Evolutionary conservation across 306 rosid species (phyloP), one percentile per base, ranked within the genome.

Genomic region (Comarum palustre): DNA sequence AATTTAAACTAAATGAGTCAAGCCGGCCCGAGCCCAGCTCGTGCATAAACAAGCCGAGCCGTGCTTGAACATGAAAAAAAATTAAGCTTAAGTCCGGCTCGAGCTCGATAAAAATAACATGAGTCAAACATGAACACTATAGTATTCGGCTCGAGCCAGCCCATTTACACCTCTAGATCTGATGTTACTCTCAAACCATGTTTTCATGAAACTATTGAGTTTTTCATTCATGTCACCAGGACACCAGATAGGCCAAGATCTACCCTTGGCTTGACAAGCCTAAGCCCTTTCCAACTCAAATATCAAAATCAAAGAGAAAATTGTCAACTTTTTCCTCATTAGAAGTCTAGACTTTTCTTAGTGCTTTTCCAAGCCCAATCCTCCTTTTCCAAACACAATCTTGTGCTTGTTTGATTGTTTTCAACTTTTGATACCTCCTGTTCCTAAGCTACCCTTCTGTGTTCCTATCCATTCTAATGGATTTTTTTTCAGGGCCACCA

Each of bases 401-500:
- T 65, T 72, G 29, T 39, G 42, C 59, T 63, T 74, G 58, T 71
- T 43, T 10, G 17, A 8, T 66, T 82, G 79, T 82, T 79, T 54
- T 75, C 80, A 68, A 75, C 73, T 77, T 39, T 63, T 71, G 70
- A 64, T 48, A 32, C 39, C 52, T 60, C 48, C 38, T 47, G 22
- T 80, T 68, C 78, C 83, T 39, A 61, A 81, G 73, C 34, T 58
- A 42, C 55, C 80, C 82, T 29, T 58, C 71, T 78, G 68, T 54
- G 54, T 80, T 80, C 86, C 83, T 71, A 86, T 86, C 90, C 90
- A 74, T 46, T 59, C 31, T 60, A 82, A 77, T 82, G 83, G 78
- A 5, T 29, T 19, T 43, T 24, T 19, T 10, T 47, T 39, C 42
- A 13, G 47, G 36, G 27, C 32, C 34, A 46, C 19, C 64, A 71